Conservation (phyloP, 2,329 filamentous ascomycete genomes). For the Metarhizium humberi region DNA sequence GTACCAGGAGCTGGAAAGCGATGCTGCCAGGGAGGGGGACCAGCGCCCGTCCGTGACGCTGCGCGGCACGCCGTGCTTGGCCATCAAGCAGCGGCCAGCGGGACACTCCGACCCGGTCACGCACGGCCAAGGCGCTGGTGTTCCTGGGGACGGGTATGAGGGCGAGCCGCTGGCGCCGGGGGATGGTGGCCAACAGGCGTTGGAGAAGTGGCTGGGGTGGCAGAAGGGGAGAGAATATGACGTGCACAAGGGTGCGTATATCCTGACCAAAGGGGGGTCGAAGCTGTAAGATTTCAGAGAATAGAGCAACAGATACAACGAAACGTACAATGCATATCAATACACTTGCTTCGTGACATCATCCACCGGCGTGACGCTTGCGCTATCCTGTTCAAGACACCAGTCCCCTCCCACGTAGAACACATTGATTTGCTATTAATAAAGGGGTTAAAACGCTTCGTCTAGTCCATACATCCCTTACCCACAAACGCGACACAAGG, state of each 20-base stretch:
- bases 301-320: not conserved
- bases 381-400: too few species aligned
- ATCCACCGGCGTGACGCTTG: too few species aligned
- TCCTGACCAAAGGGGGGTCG: constrained; percentile 27
- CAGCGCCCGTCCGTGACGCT: constrained; percentile 64
- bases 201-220: constrained; percentile 73
- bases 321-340: not conserved
- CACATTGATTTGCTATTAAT: not conserved
- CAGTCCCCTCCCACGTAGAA: not conserved
- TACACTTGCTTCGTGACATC: not conserved
- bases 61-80: constrained; percentile 57
- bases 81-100: constrained; percentile 38
- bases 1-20: constrained; percentile 57
- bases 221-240: constrained; percentile 60
- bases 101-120: constrained; percentile 23
- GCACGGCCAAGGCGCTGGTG: constrained; percentile 55
- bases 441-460: not conserved
- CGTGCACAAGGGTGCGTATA: constrained; percentile 52
- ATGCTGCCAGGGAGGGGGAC: constrained; percentile 47
- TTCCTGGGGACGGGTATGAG: constrained; percentile 58
- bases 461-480: not conserved
- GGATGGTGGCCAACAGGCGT: constrained; percentile 59
- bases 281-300: constrained; percentile 18
- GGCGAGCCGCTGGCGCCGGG: constrained; percentile 54
- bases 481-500: not conserved